A percentile compares a stretch with the other conserved stretches of the same genome.
Evolutionary conservation across 192 early-diverging fungal species (phyloP).

Genomic region (Umbelopsis vinacea): DNA sequence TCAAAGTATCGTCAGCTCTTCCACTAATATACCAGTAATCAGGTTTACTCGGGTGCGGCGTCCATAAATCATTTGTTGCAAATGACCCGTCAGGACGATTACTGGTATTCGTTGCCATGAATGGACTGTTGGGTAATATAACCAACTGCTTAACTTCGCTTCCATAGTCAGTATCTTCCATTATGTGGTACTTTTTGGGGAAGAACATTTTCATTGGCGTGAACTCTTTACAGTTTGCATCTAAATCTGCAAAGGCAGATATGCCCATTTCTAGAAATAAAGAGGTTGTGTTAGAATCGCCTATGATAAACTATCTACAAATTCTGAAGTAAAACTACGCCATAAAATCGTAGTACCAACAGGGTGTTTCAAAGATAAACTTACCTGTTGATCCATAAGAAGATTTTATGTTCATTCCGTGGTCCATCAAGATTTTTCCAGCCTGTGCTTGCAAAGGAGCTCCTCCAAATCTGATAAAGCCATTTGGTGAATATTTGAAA

Average conservation of each 20-base stretch:
- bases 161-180: not conserved
- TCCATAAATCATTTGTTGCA: slow-evolving; percentile 35
- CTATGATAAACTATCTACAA: no score
- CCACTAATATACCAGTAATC: slow-evolving; percentile 30
- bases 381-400: slow-evolving; percentile 27
- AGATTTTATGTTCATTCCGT: slow-evolving; percentile 9
- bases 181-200: not conserved
- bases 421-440: slow-evolving; percentile 1
- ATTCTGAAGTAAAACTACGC: no score
- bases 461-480: not conserved
- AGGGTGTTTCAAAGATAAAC: not conserved
- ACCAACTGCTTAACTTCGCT: slow-evolving; percentile 19
- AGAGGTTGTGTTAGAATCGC: not conserved
- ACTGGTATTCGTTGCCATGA: slow-evolving; percentile 13
- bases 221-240: slow-evolving; percentile 11
- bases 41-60: not conserved
- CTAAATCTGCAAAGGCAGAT: not conserved
- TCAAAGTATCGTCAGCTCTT: slow-evolving; percentile 29
- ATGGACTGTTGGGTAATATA: slow-evolving; percentile 12
- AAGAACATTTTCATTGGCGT: not conserved
- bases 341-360: no score
- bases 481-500: no score
- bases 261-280: slow-evolving; percentile 18
- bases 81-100: slow-evolving; percentile 31
- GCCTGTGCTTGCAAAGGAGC: slow-evolving; percentile 22